Base-by-base conservation (phyloP, 345 rosid species). In the Cardamine occulta region DNA sequence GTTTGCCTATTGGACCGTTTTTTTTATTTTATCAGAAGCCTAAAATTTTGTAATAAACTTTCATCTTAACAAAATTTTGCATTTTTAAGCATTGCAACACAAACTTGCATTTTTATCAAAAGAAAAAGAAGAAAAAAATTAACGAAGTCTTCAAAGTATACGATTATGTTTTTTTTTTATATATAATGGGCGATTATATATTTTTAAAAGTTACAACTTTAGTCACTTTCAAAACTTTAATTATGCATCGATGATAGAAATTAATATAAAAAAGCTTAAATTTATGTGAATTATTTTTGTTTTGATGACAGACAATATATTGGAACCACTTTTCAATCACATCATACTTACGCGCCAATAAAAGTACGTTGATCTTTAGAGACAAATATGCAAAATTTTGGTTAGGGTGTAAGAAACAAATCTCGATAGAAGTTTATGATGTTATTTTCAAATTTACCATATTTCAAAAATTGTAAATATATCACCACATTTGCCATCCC, bases 61-160 rank as follows among this genome's bases (percentile, higher is more conserved):
- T 7, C 35, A 32, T 32, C 2, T 32, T 32, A 32, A 32, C 35
- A 32, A 32, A 32, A 32, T 1, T 32, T 32, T 32, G 35, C 8
- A 7, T 31, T 31, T 26, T 1, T 6, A 1, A 32, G 32, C 4
- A 32, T 0, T 32, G 35, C 1, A 32, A 32, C 35, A 32, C 8
- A 32, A 32, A 32, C 35, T 32, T 32, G 8, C 32, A 31, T 31
- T 31, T 31, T 31, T 6, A 28, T 28, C 31, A 28, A 28, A 28
- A 28, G 32, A n/a, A n/a, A n/a, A n/a, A n/a, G n/a, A n/a, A n/a
- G n/a, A n/a, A n/a, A n/a, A n/a, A n/a, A n/a, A n/a, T n/a, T n/a
- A 58, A 29, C n/a, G 47, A 29, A 24, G 37, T 47, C 10, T 48
- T 59, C 58, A 47, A 70, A 47, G 5, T 32, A 45, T n/a, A 59